Conservation (phyloP, 805 yeast genomes). For the Wickerhamomyces canadensis region DNA sequence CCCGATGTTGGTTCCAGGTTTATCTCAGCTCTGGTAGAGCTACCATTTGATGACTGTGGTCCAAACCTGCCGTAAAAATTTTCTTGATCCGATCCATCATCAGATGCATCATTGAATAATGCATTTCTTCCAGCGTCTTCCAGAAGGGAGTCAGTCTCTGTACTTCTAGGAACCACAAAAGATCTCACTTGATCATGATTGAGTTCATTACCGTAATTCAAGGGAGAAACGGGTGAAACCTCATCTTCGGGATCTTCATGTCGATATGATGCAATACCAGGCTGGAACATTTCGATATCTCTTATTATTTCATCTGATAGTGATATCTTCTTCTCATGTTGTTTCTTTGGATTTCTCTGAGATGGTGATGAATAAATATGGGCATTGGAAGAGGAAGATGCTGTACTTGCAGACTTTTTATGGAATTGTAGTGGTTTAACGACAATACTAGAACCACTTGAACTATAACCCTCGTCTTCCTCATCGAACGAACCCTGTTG, state of each 20-base stretch:
- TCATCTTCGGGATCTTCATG: slow-evolving; percentile 7
- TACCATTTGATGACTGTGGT: no score
- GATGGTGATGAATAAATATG: slow-evolving; percentile 2
- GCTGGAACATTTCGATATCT: slow-evolving; percentile 22
- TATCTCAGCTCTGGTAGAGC: no score
- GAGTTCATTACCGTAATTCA: slow-evolving; percentile 1
- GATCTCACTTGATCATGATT: no score
- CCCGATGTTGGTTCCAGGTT: no score
- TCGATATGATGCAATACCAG: slow-evolving; percentile 3
- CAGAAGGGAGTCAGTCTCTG: neutral
- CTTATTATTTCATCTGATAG: slow-evolving; percentile 24
- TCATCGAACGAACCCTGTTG: neutral
- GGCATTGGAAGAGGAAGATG: slow-evolving; percentile 7
- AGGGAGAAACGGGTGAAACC: slow-evolving; percentile 19
- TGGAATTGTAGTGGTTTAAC: slow-evolving; percentile 21
- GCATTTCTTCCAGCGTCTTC: slow-evolving; percentile 4
- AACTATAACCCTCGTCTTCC: neutral
- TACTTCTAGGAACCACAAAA: no score
- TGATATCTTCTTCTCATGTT: slow-evolving; percentile 20
- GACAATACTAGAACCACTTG: slow-evolving; percentile 6
- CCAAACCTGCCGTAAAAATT: no score
- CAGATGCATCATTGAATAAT: slow-evolving; percentile 19
- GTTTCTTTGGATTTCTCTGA: neutral
- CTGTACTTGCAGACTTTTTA: slow-evolving; percentile 15
- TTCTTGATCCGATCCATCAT: no score